These are phyloP conservation scores for Tardiomyces depauwii DNA, from an alignment of 1,139 yeast species.

Conservation along the genomic window DNA sequence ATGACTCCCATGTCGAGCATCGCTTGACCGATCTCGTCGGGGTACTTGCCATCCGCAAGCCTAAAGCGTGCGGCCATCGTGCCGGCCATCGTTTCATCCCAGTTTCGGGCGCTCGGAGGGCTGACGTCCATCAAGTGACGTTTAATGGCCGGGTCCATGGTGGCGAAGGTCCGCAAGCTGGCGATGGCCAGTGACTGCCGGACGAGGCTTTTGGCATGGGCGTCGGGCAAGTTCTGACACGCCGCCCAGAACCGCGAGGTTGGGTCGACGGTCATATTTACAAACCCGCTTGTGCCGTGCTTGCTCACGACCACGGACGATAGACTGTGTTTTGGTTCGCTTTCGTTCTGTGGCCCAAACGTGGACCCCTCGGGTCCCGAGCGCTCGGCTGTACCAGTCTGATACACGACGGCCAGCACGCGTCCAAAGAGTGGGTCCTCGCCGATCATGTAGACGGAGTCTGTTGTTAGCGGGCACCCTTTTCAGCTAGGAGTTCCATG, in stretches of 20 bases:
- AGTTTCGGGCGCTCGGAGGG: constrained; percentile 12
- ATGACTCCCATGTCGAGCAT: constrained; percentile 46
- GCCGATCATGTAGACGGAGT: constrained; percentile 29
- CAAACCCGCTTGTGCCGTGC: constrained; percentile 56
- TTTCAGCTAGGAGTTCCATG: too few species aligned
- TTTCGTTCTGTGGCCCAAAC: constrained; percentile 1
- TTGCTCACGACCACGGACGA: constrained; percentile 58
- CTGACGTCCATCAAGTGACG: constrained; percentile 2
- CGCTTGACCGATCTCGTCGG: constrained; percentile 45
- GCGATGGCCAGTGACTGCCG: constrained; percentile 71
- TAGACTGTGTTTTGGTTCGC: constrained; percentile 20
- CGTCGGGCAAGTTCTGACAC: constrained; percentile 50
- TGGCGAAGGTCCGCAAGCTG: constrained; percentile 53
- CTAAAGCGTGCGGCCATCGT: constrained; percentile 51
- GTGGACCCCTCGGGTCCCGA: not conserved
- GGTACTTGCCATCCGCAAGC: constrained; percentile 38
- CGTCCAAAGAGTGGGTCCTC: constrained; percentile 26
- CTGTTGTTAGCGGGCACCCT: constrained; percentile 5
- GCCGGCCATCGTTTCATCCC: constrained; percentile 80
- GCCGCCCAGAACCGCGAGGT: constrained; percentile 71
- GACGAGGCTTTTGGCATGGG: constrained; percentile 44
- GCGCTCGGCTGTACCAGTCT: not conserved
- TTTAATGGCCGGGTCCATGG: constrained; percentile 29
- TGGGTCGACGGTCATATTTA: constrained; percentile 47
- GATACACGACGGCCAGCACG: constrained; percentile 23